phyloP scores from a whole-genome alignment of 192 early-diverging fungal genomes.

The Rhizoclosmatium globosum region DNA sequence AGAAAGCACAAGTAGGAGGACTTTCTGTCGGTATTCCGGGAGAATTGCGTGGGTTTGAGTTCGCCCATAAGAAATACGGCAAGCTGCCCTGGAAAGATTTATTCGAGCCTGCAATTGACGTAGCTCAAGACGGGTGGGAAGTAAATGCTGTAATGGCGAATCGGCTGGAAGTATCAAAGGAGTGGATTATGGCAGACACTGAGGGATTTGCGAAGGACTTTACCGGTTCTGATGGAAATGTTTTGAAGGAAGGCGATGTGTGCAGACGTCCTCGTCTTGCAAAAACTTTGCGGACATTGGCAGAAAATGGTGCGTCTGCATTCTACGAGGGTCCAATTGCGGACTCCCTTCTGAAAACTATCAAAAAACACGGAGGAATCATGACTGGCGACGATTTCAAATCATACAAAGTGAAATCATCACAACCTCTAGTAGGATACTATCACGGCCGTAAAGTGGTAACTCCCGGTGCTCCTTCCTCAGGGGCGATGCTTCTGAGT shows the following conservation, averaged over 20 bases:
- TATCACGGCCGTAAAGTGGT: conserved; percentile 83
- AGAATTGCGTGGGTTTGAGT: conserved; percentile 86
- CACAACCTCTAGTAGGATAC: conserved; percentile 54
- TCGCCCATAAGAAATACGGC: conserved; percentile 81
- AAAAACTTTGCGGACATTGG: conserved; percentile 47
- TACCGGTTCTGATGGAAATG: conserved; percentile 69
- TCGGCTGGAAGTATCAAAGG: conserved; percentile 42
- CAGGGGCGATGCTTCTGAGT: conserved; percentile 83
- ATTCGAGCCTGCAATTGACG: conserved; percentile 77
- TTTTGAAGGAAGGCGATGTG: conserved; percentile 74
- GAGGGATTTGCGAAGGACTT: conserved; percentile 57
- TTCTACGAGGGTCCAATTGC: conserved; percentile 70
- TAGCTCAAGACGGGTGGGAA: conserved; percentile 80
- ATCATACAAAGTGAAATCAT: conserved; percentile 60
- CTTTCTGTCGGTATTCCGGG: conserved; percentile 59
- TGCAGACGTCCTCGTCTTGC: conserved; percentile 42
- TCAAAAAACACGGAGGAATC: conserved; percentile 75
- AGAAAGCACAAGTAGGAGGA: conserved; percentile 53
- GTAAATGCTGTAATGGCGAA: conserved; percentile 58
- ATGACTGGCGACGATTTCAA: conserved; percentile 78
- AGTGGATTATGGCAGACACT: conserved; percentile 11
- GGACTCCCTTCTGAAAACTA: conserved; percentile 68
- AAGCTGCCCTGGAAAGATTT: conserved; percentile 83
- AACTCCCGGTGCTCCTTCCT: conserved; percentile 78
- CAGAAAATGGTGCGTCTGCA: conserved; percentile 40